Evolutionary conservation across 306 rosid species (phyloP).

Genomic region (Bauhinia variegata): DNA sequence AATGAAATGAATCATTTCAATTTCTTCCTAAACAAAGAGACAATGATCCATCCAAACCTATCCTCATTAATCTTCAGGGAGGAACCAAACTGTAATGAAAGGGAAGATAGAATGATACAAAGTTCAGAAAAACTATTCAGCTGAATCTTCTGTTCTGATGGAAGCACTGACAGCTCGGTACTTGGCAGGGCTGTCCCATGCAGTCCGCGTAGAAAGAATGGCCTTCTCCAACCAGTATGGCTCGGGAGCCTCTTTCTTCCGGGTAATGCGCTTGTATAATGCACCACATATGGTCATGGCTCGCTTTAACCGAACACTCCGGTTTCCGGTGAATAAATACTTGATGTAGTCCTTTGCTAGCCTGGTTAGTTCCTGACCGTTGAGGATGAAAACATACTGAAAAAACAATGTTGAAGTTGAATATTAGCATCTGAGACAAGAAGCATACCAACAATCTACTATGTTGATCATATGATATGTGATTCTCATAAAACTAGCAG

Average conservation of each 20-base stretch:
- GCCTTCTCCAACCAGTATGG: constrained; percentile 47
- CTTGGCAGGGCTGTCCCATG: constrained; percentile 45
- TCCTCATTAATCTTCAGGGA: too few relatives aligned
- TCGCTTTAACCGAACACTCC: constrained; percentile 68
- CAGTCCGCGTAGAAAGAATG: constrained; percentile 47
- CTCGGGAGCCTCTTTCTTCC: constrained; percentile 41
- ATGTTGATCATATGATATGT: constrained; percentile 15
- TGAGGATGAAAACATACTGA: constrained; percentile 62
- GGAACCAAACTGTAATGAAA: too few relatives aligned
- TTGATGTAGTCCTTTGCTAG: constrained; percentile 69
- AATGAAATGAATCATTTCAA: too few relatives aligned
- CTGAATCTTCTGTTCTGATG: too few relatives aligned
- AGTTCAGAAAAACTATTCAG: too few relatives aligned
- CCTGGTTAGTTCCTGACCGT: constrained; percentile 65
- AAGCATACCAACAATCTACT: constrained; percentile 1
- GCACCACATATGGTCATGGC: constrained; percentile 50
- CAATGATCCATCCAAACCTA: too few relatives aligned
- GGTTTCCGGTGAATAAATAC: constrained; percentile 56
- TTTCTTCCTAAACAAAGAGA: too few relatives aligned
- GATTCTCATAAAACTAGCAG: neutral
- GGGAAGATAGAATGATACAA: too few relatives aligned
- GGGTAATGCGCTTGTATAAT: constrained; percentile 33
- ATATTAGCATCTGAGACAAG: constrained; percentile 28
- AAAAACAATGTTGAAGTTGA: neutral
- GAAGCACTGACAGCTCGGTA: constrained; percentile 27